Evolutionary conservation across 2,329 filamentous ascomycete species (phyloP).

Genomic region (Fusarium pseudograminearum): DNA sequence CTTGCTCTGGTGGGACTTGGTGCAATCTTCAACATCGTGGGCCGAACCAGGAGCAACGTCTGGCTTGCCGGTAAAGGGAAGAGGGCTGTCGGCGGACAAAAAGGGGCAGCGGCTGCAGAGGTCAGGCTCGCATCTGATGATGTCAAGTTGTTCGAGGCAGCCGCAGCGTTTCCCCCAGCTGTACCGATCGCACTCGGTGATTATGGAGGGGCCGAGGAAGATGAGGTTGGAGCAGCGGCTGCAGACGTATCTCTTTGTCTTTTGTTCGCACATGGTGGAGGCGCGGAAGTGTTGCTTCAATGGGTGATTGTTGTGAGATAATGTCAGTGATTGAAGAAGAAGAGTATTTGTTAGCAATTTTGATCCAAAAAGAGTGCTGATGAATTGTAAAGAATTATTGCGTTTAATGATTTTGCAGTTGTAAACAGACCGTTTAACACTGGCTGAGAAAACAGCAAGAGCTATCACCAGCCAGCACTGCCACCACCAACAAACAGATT

Average conservation of each 20-base stretch:
- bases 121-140: background rate
- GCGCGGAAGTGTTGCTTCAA: too few relatives aligned
- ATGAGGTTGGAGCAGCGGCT: background rate
- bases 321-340: background rate
- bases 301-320: background rate
- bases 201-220: background rate
- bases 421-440: background rate
- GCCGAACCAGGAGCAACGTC: background rate
- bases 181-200: background rate
- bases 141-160: background rate
- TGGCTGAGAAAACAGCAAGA: background rate
- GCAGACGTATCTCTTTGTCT: background rate
- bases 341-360: background rate
- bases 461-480: background rate
- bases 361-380: background rate
- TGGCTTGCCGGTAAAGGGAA: background rate
- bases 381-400: background rate
- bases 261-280: background rate
- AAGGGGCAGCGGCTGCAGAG: conserved; percentile 5
- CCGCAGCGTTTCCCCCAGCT: background rate
- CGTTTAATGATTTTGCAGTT: background rate
- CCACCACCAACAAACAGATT: background rate
- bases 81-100: background rate
- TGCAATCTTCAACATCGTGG: background rate
- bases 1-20: rapidly evolving